Percentiles rank a stretch among this genome's conserved stretches.
Evolutionary conservation across 306 rosid species (phyloP).

Genomic region (Hippophae rhamnoides): DNA sequence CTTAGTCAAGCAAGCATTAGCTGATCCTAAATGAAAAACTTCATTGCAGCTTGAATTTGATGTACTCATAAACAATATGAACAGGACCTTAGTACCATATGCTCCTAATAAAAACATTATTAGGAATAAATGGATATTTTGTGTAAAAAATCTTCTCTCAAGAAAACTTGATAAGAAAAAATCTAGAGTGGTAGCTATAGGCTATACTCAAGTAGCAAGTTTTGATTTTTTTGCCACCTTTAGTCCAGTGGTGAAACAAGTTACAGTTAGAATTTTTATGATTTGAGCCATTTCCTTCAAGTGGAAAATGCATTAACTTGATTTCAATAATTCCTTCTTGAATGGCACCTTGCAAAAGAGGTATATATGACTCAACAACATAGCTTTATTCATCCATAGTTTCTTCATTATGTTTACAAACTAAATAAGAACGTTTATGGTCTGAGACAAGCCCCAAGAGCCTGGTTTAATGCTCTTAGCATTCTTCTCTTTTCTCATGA

Average conservation of each 20-base stretch:
- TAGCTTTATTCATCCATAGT: no score
- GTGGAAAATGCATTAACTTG: no score
- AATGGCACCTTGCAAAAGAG: no score
- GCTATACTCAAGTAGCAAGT: not conserved
- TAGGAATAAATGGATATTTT: not conserved
- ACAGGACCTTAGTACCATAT: not conserved
- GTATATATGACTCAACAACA: no score
- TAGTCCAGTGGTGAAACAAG: not conserved
- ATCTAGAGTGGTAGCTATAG: not conserved
- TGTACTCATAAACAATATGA: not conserved
- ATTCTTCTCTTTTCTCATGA: no score
- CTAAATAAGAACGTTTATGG: no score
- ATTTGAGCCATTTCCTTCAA: no score
- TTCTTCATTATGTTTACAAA: no score
- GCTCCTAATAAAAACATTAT: not conserved
- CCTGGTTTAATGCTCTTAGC: no score
- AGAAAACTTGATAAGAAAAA: not conserved
- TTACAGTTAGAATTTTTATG: no score
- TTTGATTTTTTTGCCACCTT: not conserved
- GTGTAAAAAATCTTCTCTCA: not conserved
- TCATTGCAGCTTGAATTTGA: not conserved
- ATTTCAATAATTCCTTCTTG: no score
- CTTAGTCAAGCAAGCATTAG: not conserved
- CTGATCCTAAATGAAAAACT: not conserved
- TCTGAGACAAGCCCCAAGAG: no score